Evolutionary conservation across 2,329 filamentous ascomycete species (phyloP), one percentile per base, ranked within the genome.

Genomic region (Trichoderma hamatum): DNA sequence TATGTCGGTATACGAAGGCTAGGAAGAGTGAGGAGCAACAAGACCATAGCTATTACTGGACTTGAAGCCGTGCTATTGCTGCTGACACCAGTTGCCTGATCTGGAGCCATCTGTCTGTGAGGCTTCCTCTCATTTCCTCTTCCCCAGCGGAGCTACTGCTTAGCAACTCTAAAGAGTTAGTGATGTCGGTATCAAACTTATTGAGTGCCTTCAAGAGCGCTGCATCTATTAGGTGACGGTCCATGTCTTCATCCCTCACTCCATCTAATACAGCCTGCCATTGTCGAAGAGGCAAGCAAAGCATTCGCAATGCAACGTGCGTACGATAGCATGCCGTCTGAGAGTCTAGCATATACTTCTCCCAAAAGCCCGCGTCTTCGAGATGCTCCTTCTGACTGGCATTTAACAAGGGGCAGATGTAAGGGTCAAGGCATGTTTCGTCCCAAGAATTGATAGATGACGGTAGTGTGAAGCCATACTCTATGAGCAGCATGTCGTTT

Each of bases 401-500:
- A 30, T 76, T 72, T 34, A 85, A 71, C 70, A 72, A 77, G 72
- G 81, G 79, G 32, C 84, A 75, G 46, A 87, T 66, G n/a, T 80
- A 80, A 2, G 82, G 80, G 69, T 87, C 84, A 3, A 87, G 76
- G 13, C 75, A 75, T 2, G 82, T 78, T 74, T 86, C 84, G 60
- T 87, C 85, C 81, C 83, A 86, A n/a, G 77, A 74, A 73, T 87
- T 87, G n/a, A 61, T 13, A 28, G 75, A 71, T 68, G 82, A 83
- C 11, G 71, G 72, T 26, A 84, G 76, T n/a, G 82, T 77, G 73
- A 86, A 86, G 28, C 84, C 84, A 74, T 86, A 93, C 79, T 93
- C 91, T 0, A 87, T 85, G 2, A 93, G 85, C 24, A 94, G 78
- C 70, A 91, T 89, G 76, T 93, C 91, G 72, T 92, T 92, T 59